These are phyloP conservation scores for Mortierella claussenii DNA, from an alignment of 192 early-diverging fungal genomes.

Conservation along the genomic window DNA sequence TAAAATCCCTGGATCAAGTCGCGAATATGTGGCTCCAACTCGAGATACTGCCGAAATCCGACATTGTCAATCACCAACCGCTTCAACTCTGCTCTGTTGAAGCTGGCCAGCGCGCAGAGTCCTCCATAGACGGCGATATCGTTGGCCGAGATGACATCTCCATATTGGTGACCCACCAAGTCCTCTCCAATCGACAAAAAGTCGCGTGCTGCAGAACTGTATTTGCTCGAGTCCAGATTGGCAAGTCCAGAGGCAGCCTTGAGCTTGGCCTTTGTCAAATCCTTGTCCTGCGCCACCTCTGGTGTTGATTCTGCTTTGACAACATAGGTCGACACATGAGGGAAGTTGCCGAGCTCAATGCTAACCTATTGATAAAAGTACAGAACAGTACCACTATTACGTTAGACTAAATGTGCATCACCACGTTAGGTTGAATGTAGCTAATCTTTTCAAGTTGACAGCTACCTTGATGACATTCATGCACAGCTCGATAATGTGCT, in stretches of 20 bases:
- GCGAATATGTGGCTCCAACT: slow-evolving; percentile 82
- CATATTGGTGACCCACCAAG: slow-evolving; percentile 31
- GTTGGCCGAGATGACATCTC: slow-evolving; percentile 72
- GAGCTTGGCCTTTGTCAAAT: slow-evolving; percentile 66
- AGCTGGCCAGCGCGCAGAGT: slow-evolving; percentile 82
- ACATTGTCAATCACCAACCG: slow-evolving; percentile 75
- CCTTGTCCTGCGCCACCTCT: slow-evolving; percentile 69
- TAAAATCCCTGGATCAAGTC: slow-evolving; percentile 81
- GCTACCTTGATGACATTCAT: slow-evolving; percentile 81
- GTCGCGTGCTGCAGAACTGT: slow-evolving; percentile 65
- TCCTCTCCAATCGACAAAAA: slow-evolving; percentile 61
- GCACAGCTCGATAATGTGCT: slow-evolving; percentile 85
- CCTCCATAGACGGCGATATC: slow-evolving; percentile 87
- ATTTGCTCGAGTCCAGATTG: slow-evolving; percentile 68
- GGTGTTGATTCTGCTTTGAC: slow-evolving; percentile 74
- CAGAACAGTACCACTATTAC: no score
- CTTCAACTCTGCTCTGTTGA: slow-evolving; percentile 78
- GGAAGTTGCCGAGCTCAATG: slow-evolving; percentile 74
- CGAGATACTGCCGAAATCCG: slow-evolving; percentile 81
- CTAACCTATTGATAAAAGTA: no score
- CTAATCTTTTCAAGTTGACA: no score
- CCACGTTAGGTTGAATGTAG: no score
- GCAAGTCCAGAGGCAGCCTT: slow-evolving; percentile 74
- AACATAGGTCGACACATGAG: slow-evolving; percentile 76
- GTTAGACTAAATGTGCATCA: neutral